phyloP scores from a whole-genome alignment of 768 basidiomycete genomes.

The Podaxis carcinomalis region DNA sequence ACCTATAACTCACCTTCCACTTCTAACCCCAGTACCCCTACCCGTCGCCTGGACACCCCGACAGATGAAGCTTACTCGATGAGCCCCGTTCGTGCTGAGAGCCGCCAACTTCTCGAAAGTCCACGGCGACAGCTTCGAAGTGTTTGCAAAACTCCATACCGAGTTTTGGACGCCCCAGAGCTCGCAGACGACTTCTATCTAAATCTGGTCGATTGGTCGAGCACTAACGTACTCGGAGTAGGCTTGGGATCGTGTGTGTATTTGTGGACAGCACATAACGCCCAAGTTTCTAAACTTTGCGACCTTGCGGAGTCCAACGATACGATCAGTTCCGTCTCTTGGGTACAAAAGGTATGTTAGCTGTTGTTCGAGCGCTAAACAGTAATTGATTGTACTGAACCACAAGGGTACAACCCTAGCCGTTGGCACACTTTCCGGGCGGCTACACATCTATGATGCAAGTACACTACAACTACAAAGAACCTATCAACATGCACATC shows the following conservation, averaged over 20 bases:
- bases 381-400: not conserved
- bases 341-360: constrained; percentile 69
- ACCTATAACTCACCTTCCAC: constrained; percentile 60
- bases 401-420: constrained; percentile 79
- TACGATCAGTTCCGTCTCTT: constrained; percentile 82
- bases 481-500: constrained; percentile 81
- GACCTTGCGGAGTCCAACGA: constrained; percentile 69
- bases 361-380: not conserved
- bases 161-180: constrained; percentile 95
- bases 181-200: constrained; percentile 98
- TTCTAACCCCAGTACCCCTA: constrained; percentile 55
- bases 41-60: constrained; percentile 70
- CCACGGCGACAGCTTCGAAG: constrained; percentile 77
- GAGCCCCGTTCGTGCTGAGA: constrained; percentile 83
- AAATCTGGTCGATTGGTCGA: constrained; percentile 96
- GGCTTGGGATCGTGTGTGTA: constrained; percentile 92
- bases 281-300: constrained; percentile 87
- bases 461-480: constrained; percentile 68
- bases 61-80: constrained; percentile 87
- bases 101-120: constrained; percentile 76
- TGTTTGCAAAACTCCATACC: constrained; percentile 93
- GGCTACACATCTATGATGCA: constrained; percentile 93
- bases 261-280: constrained; percentile 94
- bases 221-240: constrained; percentile 91
- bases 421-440: constrained; percentile 86